Evolutionary conservation across 768 basidiomycete genomes (phyloP).

Genomic region (Candolleomyces efflorescens): DNA sequence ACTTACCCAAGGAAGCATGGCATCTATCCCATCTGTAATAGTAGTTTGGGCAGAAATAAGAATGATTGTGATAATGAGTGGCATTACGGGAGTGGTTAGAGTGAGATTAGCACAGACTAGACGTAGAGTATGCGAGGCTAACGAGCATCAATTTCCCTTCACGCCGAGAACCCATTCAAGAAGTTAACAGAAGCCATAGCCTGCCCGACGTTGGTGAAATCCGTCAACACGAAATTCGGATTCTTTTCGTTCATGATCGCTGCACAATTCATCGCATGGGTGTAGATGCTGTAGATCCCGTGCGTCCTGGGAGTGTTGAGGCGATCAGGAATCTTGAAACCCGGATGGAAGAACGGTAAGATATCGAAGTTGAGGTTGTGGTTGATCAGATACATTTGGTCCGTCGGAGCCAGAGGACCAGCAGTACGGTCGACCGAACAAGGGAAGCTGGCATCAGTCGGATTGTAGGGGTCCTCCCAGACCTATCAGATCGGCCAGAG

Average conservation of each 20-base stretch:
- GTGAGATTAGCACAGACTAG: not conserved
- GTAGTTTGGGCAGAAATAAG: too few relatives aligned
- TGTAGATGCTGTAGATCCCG: constrained; percentile 2
- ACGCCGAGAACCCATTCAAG: constrained; percentile 30
- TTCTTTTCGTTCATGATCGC: constrained; percentile 7
- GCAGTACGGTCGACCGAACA: constrained; percentile 49
- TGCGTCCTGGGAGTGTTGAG: constrained; percentile 4
- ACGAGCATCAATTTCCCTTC: not conserved
- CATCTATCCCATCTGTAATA: too few relatives aligned
- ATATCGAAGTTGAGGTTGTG: constrained; percentile 38
- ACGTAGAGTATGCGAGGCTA: not conserved
- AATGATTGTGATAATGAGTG: not conserved
- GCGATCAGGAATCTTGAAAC: constrained; percentile 5
- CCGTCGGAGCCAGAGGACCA: constrained; percentile 40
- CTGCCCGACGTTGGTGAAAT: constrained; percentile 41
- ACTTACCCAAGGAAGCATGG: too few relatives aligned
- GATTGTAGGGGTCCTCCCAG: constrained; percentile 52
- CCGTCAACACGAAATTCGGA: constrained; percentile 46
- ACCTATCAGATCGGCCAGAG: constrained; percentile 24
- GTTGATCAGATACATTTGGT: constrained; percentile 55
- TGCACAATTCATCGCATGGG: constrained; percentile 6
- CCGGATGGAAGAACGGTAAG: constrained; percentile 14
- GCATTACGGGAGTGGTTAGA: not conserved
- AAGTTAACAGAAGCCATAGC: constrained; percentile 31
- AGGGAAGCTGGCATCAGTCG: constrained; percentile 45